A percentile compares a stretch with the other conserved stretches of the same genome.
phyloP scores from a whole-genome alignment of 257 asterid genomes.

The Agastache rugosa region DNA sequence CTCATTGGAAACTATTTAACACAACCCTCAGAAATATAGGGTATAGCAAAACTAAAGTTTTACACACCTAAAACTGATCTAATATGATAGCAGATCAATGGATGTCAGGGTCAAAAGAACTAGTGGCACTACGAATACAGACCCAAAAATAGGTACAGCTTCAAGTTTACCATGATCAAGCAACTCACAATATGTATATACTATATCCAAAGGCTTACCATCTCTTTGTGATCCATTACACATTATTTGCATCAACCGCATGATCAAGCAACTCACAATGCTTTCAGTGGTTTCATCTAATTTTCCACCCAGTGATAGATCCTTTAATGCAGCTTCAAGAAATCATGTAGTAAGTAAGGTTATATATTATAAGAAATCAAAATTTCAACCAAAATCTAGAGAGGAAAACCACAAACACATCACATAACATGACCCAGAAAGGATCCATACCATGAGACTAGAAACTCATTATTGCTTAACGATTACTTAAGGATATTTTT shows the following conservation, averaged over 20 bases:
- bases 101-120: constrained; percentile 11
- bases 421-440: constrained; percentile 10
- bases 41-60: not conserved
- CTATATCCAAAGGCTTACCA: constrained; percentile 54
- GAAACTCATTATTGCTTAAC: constrained; percentile 17
- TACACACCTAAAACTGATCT: constrained; percentile 9
- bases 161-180: constrained; percentile 12
- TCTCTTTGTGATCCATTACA: constrained; percentile 58
- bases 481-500: constrained; percentile 14
- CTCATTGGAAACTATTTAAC: not conserved
- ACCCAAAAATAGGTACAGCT: not conserved
- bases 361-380: constrained; percentile 16
- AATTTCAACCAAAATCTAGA: constrained; percentile 3
- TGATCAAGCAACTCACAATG: constrained; percentile 67
- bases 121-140: constrained; percentile 10
- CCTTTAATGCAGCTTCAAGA: constrained; percentile 67
- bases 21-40: not conserved
- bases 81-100: not conserved
- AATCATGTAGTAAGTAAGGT: constrained; percentile 28
- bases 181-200: not conserved
- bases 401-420: constrained; percentile 6
- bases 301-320: constrained; percentile 48
- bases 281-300: constrained; percentile 61
- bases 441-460: constrained; percentile 11
- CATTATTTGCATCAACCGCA: constrained; percentile 73